These are phyloP conservation scores for Cystoisospora suis DNA, from an alignment of 169 alveolate genomes.

Conservation along the genomic window DNA sequence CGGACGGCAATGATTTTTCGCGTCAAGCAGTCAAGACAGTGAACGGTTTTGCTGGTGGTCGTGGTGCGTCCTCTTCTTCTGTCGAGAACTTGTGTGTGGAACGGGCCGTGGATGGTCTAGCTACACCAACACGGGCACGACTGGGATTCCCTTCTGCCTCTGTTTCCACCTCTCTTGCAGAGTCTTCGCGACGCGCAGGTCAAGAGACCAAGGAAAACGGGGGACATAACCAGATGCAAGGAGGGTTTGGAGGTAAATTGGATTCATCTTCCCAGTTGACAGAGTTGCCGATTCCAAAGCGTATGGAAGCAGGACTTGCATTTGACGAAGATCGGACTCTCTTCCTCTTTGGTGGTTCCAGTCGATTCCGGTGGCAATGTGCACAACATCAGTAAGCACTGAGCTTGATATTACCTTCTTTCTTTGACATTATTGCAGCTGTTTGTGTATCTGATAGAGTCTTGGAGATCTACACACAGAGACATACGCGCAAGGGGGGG, in stretches of 20 bases:
- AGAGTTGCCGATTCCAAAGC: background rate
- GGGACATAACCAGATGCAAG: too few species aligned
- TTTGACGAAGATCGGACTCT: background rate
- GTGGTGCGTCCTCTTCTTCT: too few species aligned
- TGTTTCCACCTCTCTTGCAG: too few species aligned
- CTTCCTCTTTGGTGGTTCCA: constrained; percentile 30
- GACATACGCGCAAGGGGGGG: background rate
- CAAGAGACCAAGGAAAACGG: background rate
- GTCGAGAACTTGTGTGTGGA: too few species aligned
- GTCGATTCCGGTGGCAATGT: constrained; percentile 27
- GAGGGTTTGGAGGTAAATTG: background rate
- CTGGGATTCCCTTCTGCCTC: too few species aligned
- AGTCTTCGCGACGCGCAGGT: background rate
- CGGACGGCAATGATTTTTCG: too few species aligned
- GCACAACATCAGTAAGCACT: constrained; percentile 14
- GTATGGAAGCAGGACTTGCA: constrained; percentile 20
- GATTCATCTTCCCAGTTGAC: background rate
- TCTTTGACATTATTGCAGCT: background rate
- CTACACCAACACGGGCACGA: too few species aligned
- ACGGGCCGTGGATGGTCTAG: too few species aligned
- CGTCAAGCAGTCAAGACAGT: too few species aligned
- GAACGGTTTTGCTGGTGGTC: too few species aligned
- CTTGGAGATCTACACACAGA: background rate
- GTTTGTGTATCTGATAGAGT: background rate
- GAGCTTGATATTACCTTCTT: background rate